Percentiles rank a stretch among this genome's conserved stretches.
Conservation (phyloP, 495 filamentous ascomycete genomes). For the Neurospora tetraspora region DNA sequence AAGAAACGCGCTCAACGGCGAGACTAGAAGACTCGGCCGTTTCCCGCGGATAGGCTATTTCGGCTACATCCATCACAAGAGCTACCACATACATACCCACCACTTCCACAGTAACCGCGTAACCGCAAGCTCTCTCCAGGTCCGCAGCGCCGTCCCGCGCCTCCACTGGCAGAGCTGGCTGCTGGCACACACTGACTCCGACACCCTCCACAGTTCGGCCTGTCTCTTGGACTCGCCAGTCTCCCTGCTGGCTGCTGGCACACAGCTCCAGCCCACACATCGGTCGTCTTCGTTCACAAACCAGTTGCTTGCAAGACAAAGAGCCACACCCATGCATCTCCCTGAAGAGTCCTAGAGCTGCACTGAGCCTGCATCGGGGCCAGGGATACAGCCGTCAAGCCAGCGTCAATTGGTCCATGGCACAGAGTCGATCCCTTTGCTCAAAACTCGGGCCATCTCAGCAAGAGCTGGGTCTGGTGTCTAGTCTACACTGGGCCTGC, state of each 20-base stretch:
- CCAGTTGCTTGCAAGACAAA: not conserved
- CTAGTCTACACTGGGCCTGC: not conserved
- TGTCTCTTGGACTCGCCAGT: not conserved
- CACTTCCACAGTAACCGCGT: not conserved
- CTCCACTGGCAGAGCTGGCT: not conserved
- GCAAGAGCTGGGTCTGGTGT: not conserved
- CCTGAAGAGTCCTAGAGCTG: not conserved
- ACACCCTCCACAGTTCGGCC: not conserved
- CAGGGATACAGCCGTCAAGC: constrained; percentile 7
- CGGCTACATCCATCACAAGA: not conserved
- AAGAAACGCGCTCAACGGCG: not conserved
- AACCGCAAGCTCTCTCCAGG: not conserved
- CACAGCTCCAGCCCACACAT: not conserved
- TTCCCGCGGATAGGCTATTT: not conserved
- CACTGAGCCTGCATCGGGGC: not conserved
- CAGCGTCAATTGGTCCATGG: constrained; percentile 1
- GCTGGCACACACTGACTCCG: not conserved
- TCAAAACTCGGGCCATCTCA: not conserved
- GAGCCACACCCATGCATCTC: not conserved
- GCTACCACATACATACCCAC: not conserved
- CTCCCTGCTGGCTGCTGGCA: not conserved
- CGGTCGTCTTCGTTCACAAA: not conserved
- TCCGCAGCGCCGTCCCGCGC: not conserved
- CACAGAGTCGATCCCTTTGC: not conserved
- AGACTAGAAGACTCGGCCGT: not conserved